phyloP scores from a whole-genome alignment of 768 basidiomycete genomes.

The Rhodotorula babjevae region DNA sequence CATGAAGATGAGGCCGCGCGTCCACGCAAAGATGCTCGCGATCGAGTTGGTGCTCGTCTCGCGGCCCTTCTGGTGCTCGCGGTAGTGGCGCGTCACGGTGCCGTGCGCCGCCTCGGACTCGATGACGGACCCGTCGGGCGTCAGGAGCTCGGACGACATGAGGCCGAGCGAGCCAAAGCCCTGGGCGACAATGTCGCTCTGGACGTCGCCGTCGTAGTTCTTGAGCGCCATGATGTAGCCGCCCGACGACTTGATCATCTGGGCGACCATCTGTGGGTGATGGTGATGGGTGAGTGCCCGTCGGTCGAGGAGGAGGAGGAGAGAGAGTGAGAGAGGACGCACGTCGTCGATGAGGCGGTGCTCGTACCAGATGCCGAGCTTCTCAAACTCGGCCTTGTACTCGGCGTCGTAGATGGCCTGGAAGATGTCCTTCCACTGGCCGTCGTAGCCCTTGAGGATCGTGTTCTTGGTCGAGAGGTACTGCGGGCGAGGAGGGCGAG shows the following conservation, averaged over 20 bases:
- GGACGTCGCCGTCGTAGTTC: slow-evolving; percentile 63
- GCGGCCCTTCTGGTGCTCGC: slow-evolving; percentile 92
- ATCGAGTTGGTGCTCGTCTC: slow-evolving; percentile 99
- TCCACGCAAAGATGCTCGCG: slow-evolving; percentile 98
- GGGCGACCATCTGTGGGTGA: slow-evolving; percentile 76
- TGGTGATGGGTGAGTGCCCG: not conserved
- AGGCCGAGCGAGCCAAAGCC: slow-evolving; percentile 94
- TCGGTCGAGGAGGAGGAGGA: not conserved
- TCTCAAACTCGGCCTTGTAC: slow-evolving; percentile 49
- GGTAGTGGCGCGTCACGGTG: slow-evolving; percentile 69
- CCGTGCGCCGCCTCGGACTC: slow-evolving; percentile 97
- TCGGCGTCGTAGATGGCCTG: slow-evolving; percentile 80
- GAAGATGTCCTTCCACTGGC: slow-evolving; percentile 97
- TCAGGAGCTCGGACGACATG: slow-evolving; percentile 88
- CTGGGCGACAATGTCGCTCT: slow-evolving; percentile 67
- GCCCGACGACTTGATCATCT: slow-evolving; percentile 91
- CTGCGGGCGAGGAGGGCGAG: slow-evolving; percentile 45
- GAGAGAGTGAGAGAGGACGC: not conserved
- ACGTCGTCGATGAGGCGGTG: slow-evolving; percentile 88
- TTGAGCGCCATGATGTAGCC: slow-evolving; percentile 77
- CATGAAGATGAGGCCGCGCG: slow-evolving; percentile 74
- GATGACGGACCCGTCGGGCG: slow-evolving; percentile 85
- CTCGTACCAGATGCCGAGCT: slow-evolving; percentile 57
- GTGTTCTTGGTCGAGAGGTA: slow-evolving; percentile 99
- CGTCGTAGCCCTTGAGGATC: slow-evolving; percentile 95